A percentile compares a stretch with the other conserved stretches of the same genome.
Conservation (phyloP, 306 rosid genomes). For the Vicia sativa region DNA sequence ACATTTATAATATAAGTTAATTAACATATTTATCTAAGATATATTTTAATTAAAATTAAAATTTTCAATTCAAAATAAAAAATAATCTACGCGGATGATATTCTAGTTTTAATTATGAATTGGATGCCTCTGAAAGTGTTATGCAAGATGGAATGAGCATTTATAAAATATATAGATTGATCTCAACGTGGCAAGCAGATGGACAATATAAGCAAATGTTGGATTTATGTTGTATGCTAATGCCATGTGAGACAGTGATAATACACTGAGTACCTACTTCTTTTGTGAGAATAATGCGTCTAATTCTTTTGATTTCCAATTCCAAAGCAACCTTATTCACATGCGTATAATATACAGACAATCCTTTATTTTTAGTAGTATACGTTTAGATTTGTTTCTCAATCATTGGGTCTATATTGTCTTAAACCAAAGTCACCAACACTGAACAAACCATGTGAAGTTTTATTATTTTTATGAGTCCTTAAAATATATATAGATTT, state of each 20-base stretch:
- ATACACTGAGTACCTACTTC: not conserved
- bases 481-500: not conserved
- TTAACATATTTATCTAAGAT: too few relatives aligned
- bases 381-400: too few relatives aligned
- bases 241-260: too few relatives aligned
- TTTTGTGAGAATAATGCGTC: not conserved
- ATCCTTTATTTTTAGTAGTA: not conserved
- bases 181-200: constrained; percentile 44
- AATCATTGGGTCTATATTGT: too few relatives aligned
- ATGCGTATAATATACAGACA: not conserved
- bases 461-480: too few relatives aligned
- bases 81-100: too few relatives aligned
- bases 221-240: constrained; percentile 47
- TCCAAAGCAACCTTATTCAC: constrained; percentile 33
- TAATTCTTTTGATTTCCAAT: constrained; percentile 18
- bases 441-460: not conserved
- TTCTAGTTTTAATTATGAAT: too few relatives aligned
- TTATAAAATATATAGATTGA: constrained; percentile 8
- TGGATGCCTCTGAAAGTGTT: too few relatives aligned
- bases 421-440: constrained; percentile 26
- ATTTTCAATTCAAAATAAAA: too few relatives aligned
- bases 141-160: too few relatives aligned
- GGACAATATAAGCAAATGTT: constrained; percentile 53
- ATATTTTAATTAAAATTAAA: too few relatives aligned
- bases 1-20: too few relatives aligned